Evolutionary conservation across 768 basidiomycete genomes (phyloP).

Genomic region (Imleria badia): DNA sequence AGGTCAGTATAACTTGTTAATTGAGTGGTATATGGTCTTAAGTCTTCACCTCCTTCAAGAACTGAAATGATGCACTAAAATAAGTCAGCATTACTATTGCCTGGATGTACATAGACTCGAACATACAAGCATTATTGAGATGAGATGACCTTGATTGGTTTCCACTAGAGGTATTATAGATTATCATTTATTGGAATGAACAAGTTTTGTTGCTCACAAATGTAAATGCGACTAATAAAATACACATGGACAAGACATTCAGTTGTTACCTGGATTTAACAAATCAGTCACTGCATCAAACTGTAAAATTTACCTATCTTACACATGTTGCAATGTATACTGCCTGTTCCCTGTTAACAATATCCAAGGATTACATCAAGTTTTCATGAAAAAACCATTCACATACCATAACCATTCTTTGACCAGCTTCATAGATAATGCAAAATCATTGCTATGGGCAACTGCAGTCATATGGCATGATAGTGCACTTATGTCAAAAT

Average conservation of each 20-base stretch:
- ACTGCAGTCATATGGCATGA: conserved; percentile 2
- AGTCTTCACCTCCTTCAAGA: conserved; percentile 21
- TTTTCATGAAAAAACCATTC: not conserved
- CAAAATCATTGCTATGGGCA: not conserved
- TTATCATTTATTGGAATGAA: not conserved
- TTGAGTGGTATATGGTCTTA: not conserved
- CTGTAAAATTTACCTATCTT: not conserved
- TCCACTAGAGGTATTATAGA: conserved; percentile 10
- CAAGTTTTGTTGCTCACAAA: conserved; percentile 12
- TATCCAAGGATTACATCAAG: not conserved
- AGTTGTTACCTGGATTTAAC: conserved; percentile 8
- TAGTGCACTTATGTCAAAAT: conserved; percentile 9
- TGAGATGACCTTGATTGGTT: not conserved
- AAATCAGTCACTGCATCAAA: conserved; percentile 3
- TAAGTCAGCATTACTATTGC: not conserved
- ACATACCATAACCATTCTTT: conserved; percentile 6
- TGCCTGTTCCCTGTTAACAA: conserved; percentile 11
- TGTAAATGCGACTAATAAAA: conserved; percentile 23
- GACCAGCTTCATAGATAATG: not conserved
- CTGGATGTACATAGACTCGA: not conserved
- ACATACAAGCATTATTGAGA: conserved; percentile 21
- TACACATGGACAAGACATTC: conserved; percentile 24
- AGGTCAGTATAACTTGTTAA: conserved; percentile 1
- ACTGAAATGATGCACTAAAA: conserved; percentile 13
- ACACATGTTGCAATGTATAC: conserved; percentile 19